These are phyloP conservation scores for Clitopilus hobsonii DNA, from an alignment of 768 basidiomycete species.

Conservation along the genomic window DNA sequence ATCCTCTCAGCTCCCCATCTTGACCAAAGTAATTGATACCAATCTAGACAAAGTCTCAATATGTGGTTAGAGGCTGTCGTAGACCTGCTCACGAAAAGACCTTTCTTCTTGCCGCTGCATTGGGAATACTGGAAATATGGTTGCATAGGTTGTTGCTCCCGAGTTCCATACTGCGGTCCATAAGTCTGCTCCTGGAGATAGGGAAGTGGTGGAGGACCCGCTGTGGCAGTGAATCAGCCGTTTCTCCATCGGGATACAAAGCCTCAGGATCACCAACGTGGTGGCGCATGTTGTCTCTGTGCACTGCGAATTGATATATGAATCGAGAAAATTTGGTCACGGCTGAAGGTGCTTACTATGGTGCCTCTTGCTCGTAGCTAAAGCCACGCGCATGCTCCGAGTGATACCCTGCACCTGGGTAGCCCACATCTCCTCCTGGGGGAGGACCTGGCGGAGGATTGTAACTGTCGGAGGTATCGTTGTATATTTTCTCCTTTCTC, in stretches of 20 bases:
- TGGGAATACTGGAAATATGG: slow-evolving; percentile 85
- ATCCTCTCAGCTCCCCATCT: slow-evolving; percentile 66
- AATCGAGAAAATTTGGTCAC: neutral
- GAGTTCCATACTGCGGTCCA: slow-evolving; percentile 50
- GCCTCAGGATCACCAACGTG: slow-evolving; percentile 11
- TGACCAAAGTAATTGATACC: slow-evolving; percentile 86
- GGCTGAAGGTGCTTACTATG: slow-evolving; percentile 8
- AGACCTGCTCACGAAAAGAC: slow-evolving; percentile 62
- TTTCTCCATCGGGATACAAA: slow-evolving; percentile 1
- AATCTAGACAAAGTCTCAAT: too few species aligned
- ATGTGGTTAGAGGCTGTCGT: too few species aligned
- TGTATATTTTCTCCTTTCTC: neutral
- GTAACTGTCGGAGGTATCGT: slow-evolving; percentile 14
- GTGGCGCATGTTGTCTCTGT: slow-evolving; percentile 17
- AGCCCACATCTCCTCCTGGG: slow-evolving; percentile 14
- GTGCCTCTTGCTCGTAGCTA: slow-evolving; percentile 21
- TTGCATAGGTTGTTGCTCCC: slow-evolving; percentile 42
- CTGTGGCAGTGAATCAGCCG: slow-evolving; percentile 6
- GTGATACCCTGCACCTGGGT: slow-evolving; percentile 41
- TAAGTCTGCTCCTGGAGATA: slow-evolving; percentile 57
- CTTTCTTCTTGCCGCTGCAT: slow-evolving; percentile 85
- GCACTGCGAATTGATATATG: neutral
- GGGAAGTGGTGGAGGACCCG: slow-evolving; percentile 46
- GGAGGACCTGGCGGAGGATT: slow-evolving; percentile 28
- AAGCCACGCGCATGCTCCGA: slow-evolving; percentile 19